These are phyloP conservation scores for Ambrosiella cleistominuta DNA, from an alignment of 2,329 filamentous ascomycete species.

Conservation along the genomic window DNA sequence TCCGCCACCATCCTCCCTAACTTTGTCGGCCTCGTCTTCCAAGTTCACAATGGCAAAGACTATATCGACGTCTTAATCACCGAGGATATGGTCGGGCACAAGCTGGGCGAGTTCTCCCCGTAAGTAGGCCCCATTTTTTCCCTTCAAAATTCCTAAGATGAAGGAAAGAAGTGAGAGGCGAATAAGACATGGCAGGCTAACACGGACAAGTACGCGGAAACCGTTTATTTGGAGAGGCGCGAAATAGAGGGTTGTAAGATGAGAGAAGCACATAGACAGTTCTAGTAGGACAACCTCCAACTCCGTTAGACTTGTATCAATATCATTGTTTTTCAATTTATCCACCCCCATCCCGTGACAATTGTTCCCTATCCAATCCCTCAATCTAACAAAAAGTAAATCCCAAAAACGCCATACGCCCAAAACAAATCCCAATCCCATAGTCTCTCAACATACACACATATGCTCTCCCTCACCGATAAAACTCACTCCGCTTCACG, in stretches of 20 bases:
- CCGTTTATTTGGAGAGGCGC: constrained; percentile 34
- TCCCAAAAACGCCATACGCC: constrained; percentile 9
- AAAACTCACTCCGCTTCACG: constrained; percentile 94
- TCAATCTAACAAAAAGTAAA: constrained; percentile 11
- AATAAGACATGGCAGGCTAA: neutral
- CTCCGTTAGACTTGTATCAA: neutral
- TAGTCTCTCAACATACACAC: neutral
- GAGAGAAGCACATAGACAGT: neutral
- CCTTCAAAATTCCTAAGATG: too few species aligned
- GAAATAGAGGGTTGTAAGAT: constrained; percentile 17
- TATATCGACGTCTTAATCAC: constrained; percentile 73
- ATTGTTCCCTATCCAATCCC: neutral
- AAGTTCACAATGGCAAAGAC: constrained; percentile 79
- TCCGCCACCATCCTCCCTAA: constrained; percentile 79
- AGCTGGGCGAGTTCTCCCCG: constrained; percentile 82
- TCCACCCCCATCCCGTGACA: neutral
- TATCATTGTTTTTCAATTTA: neutral
- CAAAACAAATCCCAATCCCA: neutral
- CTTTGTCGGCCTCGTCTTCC: constrained; percentile 78
- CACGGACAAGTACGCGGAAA: constrained; percentile 30
- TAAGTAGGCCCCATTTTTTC: constrained; percentile 30
- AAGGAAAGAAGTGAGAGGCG: neutral
- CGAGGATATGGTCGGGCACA: constrained; percentile 92
- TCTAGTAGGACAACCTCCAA: neutral
- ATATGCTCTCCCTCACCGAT: constrained; percentile 37